A percentile compares a stretch with the other conserved stretches of the same genome.
phyloP scores from a whole-genome alignment of 352 stramenopile species.

The Phytophthora fragariae region DNA sequence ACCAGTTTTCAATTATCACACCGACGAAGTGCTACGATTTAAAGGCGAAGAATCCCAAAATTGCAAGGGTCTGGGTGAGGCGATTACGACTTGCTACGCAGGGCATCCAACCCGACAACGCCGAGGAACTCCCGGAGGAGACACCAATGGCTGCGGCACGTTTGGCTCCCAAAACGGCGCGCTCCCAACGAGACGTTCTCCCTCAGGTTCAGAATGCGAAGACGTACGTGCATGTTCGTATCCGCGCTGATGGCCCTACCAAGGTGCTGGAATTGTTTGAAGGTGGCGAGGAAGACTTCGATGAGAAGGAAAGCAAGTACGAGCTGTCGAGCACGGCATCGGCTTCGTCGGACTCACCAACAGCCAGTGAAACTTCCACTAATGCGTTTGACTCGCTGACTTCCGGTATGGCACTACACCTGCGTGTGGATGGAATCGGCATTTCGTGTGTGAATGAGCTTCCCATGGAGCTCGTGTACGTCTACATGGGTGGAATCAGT shows the following conservation, averaged over 20 bases:
- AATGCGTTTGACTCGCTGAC: conserved; percentile 73
- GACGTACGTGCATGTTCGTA: conserved; percentile 87
- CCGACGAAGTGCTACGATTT: conserved; percentile 88
- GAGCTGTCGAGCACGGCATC: conserved; percentile 75
- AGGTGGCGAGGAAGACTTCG: conserved; percentile 87
- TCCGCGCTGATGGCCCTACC: conserved; percentile 88
- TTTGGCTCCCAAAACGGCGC: conserved; percentile 39
- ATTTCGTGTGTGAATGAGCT: conserved; percentile 90
- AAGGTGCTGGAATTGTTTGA: conserved; percentile 93
- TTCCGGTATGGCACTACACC: conserved; percentile 72
- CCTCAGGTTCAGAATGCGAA: conserved; percentile 78
- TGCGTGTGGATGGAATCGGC: conserved; percentile 80
- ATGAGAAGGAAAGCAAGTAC: conserved; percentile 84
- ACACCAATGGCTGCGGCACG: conserved; percentile 34
- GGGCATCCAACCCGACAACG: conserved; percentile 20
- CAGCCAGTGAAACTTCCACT: conserved; percentile 77
- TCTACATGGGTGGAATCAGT: conserved; percentile 85
- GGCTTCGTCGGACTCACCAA: conserved; percentile 71
- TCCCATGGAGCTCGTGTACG: conserved; percentile 88
- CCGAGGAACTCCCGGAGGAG: conserved; percentile 42
- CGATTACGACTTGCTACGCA: conserved; percentile 73
- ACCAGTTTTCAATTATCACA: conserved; percentile 90
- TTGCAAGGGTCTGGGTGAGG: conserved; percentile 75
- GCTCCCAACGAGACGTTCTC: conserved; percentile 45
- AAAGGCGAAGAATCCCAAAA: conserved; percentile 78